These are phyloP conservation scores for Fusarium clavum DNA, from an alignment of 2,329 filamentous ascomycete genomes.

Conservation along the genomic window DNA sequence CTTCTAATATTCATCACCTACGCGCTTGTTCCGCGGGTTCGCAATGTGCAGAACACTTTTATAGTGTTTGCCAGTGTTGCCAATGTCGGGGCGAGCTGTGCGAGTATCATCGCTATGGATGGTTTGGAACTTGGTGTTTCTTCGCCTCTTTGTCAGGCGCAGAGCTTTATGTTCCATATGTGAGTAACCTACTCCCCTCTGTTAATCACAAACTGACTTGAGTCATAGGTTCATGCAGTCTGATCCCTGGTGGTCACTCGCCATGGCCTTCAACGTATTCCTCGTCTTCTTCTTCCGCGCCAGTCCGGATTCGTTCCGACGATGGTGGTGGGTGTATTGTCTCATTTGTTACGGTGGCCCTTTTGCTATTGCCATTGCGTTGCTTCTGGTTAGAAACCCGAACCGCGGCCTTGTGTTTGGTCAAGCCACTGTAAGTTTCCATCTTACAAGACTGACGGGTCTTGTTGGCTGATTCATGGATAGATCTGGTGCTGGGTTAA, in stretches of 20 bases:
- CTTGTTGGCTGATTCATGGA: too few relatives aligned
- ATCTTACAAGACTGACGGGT: too few relatives aligned
- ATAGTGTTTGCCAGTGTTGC: conserved; percentile 71
- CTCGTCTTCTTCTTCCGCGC: conserved; percentile 73
- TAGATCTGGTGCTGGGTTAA: conserved; percentile 74
- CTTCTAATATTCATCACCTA: conserved; percentile 65
- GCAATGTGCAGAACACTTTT: conserved; percentile 71
- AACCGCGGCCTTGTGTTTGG: conserved; percentile 61
- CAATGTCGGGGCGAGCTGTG: conserved; percentile 70
- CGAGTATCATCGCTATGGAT: conserved; percentile 77
- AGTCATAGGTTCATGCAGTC: conserved; percentile 78
- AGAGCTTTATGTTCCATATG: conserved; percentile 74
- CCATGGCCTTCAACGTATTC: conserved; percentile 86
- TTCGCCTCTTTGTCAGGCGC: conserved; percentile 70
- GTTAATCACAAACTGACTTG: conserved; percentile 55
- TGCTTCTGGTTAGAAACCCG: conserved; percentile 66
- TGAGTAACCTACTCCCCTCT: conserved; percentile 55
- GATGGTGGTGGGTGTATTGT: conserved; percentile 78
- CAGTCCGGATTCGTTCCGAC: conserved; percentile 74
- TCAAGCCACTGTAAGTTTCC: conserved; percentile 66
- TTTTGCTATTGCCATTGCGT: conserved; percentile 72
- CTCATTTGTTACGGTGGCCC: conserved; percentile 78
- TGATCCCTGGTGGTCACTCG: conserved; percentile 81
- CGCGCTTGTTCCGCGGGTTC: conserved; percentile 61
- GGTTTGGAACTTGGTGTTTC: conserved; percentile 67